Conservation (phyloP, 768 basidiomycete species). For the Strobilomyces confusus region DNA sequence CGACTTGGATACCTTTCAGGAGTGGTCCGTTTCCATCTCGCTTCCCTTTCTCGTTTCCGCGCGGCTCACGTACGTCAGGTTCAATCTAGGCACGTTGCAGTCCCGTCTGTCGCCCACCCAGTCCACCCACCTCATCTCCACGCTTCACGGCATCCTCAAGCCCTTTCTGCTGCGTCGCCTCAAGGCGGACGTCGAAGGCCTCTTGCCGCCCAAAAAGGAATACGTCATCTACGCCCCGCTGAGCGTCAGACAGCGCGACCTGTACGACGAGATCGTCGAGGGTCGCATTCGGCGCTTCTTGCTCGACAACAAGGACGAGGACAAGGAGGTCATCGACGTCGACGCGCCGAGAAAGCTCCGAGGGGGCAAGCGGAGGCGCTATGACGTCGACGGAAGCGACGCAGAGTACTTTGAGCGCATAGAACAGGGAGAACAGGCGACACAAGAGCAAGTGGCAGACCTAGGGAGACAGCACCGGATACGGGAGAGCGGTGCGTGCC, state of each 20-base stretch:
- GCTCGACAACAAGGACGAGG: conserved; percentile 30
- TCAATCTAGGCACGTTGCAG: conserved; percentile 66
- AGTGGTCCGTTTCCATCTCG: conserved; percentile 52
- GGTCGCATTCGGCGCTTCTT: conserved; percentile 69
- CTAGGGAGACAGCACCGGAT: conserved; percentile 55
- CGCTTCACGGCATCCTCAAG: conserved; percentile 87
- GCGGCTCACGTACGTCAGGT: conserved; percentile 39
- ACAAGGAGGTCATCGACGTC: conserved; percentile 26
- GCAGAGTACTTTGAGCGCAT: conserved; percentile 63
- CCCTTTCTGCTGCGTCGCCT: conserved; percentile 92
- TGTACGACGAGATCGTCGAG: conserved; percentile 77
- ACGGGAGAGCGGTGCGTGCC: conserved; percentile 56
- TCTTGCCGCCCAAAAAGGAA: conserved; percentile 88
- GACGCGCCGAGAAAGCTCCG: conserved; percentile 34
- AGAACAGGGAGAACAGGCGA: conserved; percentile 42
- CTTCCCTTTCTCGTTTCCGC: neutral
- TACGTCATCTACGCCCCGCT: conserved; percentile 93
- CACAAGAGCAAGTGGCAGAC: conserved; percentile 45
- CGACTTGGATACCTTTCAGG: conserved; percentile 85
- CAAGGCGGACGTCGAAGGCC: conserved; percentile 79
- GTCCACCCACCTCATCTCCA: conserved; percentile 63
- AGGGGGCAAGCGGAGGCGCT: conserved; percentile 40
- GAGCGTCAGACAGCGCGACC: conserved; percentile 73
- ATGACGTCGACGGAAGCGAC: conserved; percentile 55
- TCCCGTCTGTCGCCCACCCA: conserved; percentile 52